Evolutionary conservation across 495 filamentous ascomycete species (phyloP), one percentile per base, ranked within the genome.

Genomic region (Amphirosellinia nigrospora): DNA sequence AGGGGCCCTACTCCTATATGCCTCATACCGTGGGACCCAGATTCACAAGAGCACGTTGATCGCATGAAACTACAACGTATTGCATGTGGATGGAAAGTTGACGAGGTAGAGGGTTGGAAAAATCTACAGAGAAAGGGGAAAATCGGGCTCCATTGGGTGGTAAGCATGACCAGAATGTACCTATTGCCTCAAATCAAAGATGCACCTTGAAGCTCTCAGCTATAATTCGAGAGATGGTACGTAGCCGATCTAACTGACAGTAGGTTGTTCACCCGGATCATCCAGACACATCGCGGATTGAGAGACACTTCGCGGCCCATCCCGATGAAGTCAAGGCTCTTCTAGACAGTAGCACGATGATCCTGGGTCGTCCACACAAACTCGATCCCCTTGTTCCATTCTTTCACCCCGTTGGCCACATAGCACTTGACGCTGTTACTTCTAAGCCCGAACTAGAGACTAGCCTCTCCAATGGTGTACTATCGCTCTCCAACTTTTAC

Each of bases 401-500:
- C 21, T 81, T 81, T 69, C 65, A 75, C 16, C 77, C 79, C 5
- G 62, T 81, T 16, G 79, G 79, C 2, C 79, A 81, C 52, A 77
- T 81, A 16, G 74, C 75, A 0, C 64, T 81, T 1, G 62, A 74
- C 11, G 39, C 46, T 3, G 38, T 66, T 2, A 55, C 60, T 23
- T 11, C 56, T 11, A 65, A 72, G 30, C 66, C 71, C 5, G 48
- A 69, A 30, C 70, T 72, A 3, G 32, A 46, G 21, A 66, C 69
- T 7, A 68, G 46, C 16, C 58, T 60, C 32, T 48, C 66, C 0
- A 64, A 72, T 10, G 61, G 55, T 0, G 63, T 73, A 10, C 26
- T 77, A 23, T 75, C 71, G 45, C 70, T 80, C 23, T 48, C 65
- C 39, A 74, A 38, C 11, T 77, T 81, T 52, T 81, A 81, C 39